Percentiles rank a stretch among this genome's conserved stretches.
phyloP scores from a whole-genome alignment of 2,329 filamentous ascomycete genomes.

The Alternaria triticimaculans region DNA sequence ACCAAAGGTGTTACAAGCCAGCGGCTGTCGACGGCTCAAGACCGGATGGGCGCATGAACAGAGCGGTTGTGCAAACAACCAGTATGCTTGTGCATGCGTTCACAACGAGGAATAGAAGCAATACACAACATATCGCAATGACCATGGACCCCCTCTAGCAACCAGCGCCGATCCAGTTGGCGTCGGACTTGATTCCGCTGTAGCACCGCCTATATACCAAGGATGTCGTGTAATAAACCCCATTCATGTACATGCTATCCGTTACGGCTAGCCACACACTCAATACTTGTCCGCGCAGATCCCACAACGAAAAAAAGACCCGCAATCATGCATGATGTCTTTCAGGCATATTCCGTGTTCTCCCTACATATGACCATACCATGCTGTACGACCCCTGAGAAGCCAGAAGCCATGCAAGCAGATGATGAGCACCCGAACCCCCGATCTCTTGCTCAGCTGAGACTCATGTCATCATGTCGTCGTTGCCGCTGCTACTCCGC shows the following conservation, averaged over 20 bases:
- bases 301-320: neutral
- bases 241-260: constrained; percentile 17
- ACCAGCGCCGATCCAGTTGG: constrained; percentile 1
- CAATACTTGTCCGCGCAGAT: constrained; percentile 14
- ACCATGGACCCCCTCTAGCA: neutral
- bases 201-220: neutral
- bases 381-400: neutral
- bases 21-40: constrained; percentile 17
- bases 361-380: neutral
- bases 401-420: neutral
- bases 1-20: constrained; percentile 3
- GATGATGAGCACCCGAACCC: neutral
- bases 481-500: neutral
- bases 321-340: neutral
- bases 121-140: constrained; percentile 9
- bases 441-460: constrained; percentile 18
- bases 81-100: constrained; percentile 5
- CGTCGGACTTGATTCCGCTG: neutral
- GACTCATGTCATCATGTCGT: constrained; percentile 25
- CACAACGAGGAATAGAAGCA: constrained; percentile 6
- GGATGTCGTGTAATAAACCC: constrained; percentile 20
- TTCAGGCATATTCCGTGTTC: neutral
- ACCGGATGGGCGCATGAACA: neutral
- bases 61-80: neutral
- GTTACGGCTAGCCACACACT: constrained; percentile 26